A percentile compares a stretch with the other conserved stretches of the same genome.
Evolutionary conservation across 1,139 yeast genomes (phyloP).

Genomic region (Saccharomyces uvarum): DNA sequence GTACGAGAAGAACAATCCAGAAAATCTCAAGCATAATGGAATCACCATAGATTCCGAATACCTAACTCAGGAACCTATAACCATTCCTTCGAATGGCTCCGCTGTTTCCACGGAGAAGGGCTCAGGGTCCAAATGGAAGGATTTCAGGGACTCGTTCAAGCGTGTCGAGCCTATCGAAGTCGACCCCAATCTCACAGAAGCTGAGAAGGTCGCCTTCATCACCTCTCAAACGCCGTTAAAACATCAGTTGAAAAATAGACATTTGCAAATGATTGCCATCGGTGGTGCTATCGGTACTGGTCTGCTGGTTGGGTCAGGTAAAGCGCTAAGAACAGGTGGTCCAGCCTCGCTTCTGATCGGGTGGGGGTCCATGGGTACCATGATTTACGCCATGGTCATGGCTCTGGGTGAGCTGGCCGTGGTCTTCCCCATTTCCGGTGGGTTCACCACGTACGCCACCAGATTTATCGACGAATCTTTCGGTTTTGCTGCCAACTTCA

Average conservation of each 20-base stretch:
- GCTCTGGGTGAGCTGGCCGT: slow-evolving; percentile 65
- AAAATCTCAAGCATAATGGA: background rate
- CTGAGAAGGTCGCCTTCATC: slow-evolving; percentile 58
- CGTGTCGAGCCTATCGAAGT: slow-evolving; percentile 48
- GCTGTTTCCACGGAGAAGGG: background rate
- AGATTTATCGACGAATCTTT: slow-evolving; percentile 63
- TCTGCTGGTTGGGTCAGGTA: slow-evolving; percentile 55
- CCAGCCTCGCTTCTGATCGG: slow-evolving; percentile 58
- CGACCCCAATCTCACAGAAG: slow-evolving; percentile 59
- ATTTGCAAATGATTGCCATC: slow-evolving; percentile 58
- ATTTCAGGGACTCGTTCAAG: slow-evolving; percentile 50
- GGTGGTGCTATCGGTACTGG: slow-evolving; percentile 67
- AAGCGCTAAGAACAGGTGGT: slow-evolving; percentile 56
- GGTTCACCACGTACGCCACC: slow-evolving; percentile 61
- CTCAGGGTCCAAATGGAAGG: slow-evolving; percentile 31
- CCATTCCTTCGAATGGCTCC: slow-evolving; percentile 1
- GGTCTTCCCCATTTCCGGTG: slow-evolving; percentile 63
- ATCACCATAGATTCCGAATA: slow-evolving; percentile 8
- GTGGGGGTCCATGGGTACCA: slow-evolving; percentile 44
- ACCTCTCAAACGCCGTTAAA: slow-evolving; percentile 67
- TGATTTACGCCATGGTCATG: slow-evolving; percentile 62
- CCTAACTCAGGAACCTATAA: slow-evolving; percentile 8
- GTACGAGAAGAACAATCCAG: background rate
- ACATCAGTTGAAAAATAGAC: slow-evolving; percentile 58
- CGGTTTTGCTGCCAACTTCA: slow-evolving; percentile 73